A percentile compares a stretch with the other conserved stretches of the same genome.
Conservation (phyloP, 805 yeast species). For the Kuraishia hungarica region DNA sequence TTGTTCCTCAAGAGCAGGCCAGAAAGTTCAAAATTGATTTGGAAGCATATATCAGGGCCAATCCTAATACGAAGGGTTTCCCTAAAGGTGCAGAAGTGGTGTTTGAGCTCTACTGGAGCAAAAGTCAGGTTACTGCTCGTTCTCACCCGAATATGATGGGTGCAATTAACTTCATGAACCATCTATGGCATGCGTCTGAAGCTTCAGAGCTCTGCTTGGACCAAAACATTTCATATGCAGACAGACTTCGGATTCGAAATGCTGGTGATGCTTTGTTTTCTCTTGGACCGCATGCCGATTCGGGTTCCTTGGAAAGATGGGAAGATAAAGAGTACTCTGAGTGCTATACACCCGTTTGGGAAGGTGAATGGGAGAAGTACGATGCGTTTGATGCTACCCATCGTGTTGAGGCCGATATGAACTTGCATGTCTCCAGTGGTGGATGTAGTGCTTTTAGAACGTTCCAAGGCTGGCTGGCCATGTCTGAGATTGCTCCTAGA, state of each 20-base stretch:
- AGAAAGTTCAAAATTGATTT: constrained; percentile 10
- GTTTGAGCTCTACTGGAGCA: constrained; percentile 29
- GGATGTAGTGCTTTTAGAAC: constrained; percentile 23
- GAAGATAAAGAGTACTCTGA: constrained; percentile 29
- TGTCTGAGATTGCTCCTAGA: constrained; percentile 24
- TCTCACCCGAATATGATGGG: constrained; percentile 24
- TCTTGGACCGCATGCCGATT: constrained; percentile 32
- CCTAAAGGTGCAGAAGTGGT: constrained; percentile 16
- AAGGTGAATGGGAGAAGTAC: constrained; percentile 32
- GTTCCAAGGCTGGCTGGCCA: constrained; percentile 36
- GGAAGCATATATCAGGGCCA: constrained; percentile 16
- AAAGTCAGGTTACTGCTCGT: constrained; percentile 28
- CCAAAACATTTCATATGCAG: constrained; percentile 29
- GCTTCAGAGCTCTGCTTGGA: constrained; percentile 17
- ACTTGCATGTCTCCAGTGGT: constrained; percentile 23
- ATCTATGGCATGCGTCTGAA: constrained; percentile 4
- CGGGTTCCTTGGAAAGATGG: constrained; percentile 37
- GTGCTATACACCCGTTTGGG: constrained; percentile 25
- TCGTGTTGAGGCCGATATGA: constrained; percentile 22
- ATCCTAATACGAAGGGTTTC: constrained; percentile 22
- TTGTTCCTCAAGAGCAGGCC: constrained; percentile 19
- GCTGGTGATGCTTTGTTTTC: constrained; percentile 25
- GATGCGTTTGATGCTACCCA: constrained; percentile 31
- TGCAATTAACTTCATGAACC: constrained; percentile 13
- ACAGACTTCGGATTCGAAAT: constrained; percentile 29